phyloP scores from a whole-genome alignment of 768 basidiomycete genomes.

The Boletellus sp. region DNA sequence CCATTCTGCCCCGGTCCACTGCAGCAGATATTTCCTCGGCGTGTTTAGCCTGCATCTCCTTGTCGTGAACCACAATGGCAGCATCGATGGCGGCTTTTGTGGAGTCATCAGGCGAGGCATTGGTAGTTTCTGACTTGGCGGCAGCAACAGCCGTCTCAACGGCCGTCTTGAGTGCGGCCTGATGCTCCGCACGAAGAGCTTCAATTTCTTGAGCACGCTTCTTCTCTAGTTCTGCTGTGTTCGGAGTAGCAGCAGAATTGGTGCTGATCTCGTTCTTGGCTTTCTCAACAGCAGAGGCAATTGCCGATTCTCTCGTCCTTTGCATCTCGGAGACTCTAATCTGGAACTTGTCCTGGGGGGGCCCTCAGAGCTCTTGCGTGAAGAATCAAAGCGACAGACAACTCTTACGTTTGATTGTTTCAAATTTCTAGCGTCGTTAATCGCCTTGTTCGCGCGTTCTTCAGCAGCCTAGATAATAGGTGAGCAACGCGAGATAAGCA shows the following conservation, averaged over 20 bases:
- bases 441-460: slow-evolving; percentile 42
- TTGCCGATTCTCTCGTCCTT: slow-evolving; percentile 48
- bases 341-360: slow-evolving; percentile 58
- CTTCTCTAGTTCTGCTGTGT: slow-evolving; percentile 40
- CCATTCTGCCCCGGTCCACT: slow-evolving; percentile 65
- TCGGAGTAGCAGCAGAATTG: slow-evolving; percentile 17
- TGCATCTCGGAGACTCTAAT: slow-evolving; percentile 49
- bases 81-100: slow-evolving; percentile 48
- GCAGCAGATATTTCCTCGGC: slow-evolving; percentile 59
- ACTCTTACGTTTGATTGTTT: slow-evolving; percentile 31
- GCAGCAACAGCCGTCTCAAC: slow-evolving; percentile 44
- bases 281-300: slow-evolving; percentile 58
- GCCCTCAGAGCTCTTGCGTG: not conserved
- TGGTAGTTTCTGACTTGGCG: slow-evolving; percentile 34
- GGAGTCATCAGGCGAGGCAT: slow-evolving; percentile 25
- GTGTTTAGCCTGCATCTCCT: slow-evolving; percentile 44
- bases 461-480: slow-evolving; percentile 33
- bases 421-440: slow-evolving; percentile 41
- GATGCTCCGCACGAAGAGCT: slow-evolving; percentile 52
- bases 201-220: slow-evolving; percentile 61
- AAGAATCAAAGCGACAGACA: not conserved
- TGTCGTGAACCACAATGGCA: slow-evolving; percentile 48
- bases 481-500: slow-evolving; percentile 1
- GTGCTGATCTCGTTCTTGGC: slow-evolving; percentile 44
- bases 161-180: slow-evolving; percentile 50